Base-by-base conservation (phyloP, 108 stramenopile species). In the Nitzschia sp. region DNA sequence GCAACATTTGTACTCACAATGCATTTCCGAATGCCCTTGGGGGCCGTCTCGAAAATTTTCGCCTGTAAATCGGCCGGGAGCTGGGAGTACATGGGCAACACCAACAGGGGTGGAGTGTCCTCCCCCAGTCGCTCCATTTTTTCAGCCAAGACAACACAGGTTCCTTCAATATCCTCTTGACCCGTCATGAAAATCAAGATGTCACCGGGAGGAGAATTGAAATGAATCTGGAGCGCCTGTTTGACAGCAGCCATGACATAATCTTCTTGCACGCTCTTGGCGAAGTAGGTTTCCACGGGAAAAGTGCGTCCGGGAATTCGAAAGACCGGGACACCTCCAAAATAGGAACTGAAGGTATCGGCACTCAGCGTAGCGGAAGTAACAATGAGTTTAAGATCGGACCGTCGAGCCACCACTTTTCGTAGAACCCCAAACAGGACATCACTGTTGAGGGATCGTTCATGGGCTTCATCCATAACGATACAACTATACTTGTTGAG, bases 121-220 rank as follows among this genome's bases (percentile, higher is more conserved):
- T 88, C 92, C 7, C 90, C 95, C 43, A 97, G 68, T 43, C 81
- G 77, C 22, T 75, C 83, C 72, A 95, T 92, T 44, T 96, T 95
- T 60, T 98, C 96, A 9, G 97, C 97, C 38, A 97, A 68, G 41
- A 94, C 90, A 17, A 84, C 82, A 67, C 97, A 98, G 10, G 92
- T 95, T 51, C 97, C 95, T 70, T 98, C 97, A 67, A 99, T 98
- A 72, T 99, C 98, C 82, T 98, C 98, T 69, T 99, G 98, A 10
- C 98, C 98, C 14, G 98, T 99, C 97, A 99, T 98, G 81, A 99
- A 99, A 55, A 98, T 91, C 2, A 99, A 68, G 70, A 99, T 97
- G 73, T 99, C 98, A 12, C 98, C 98, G 8, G 97, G 95, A 21
- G 96, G 96, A 68, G 80, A 83, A 51, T 95, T 95, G 75, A 98